Evolutionary conservation across 495 filamentous ascomycete genomes (phyloP).

Genomic region (Cladorrhinum samala): DNA sequence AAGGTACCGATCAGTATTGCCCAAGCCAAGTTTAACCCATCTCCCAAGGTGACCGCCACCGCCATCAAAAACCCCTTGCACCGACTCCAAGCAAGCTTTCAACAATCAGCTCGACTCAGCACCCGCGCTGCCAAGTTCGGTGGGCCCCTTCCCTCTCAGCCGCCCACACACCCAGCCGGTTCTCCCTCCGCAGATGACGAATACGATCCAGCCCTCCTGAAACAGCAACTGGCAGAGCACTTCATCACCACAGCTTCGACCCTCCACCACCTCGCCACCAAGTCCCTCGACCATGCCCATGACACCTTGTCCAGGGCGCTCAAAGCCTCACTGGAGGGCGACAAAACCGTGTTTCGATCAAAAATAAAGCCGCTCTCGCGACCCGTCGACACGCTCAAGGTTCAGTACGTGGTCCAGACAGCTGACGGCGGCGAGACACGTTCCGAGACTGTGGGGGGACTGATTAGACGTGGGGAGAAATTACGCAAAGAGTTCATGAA

Average conservation of each 20-base stretch:
- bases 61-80: too few relatives aligned
- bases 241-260: background rate
- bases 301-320: background rate
- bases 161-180: background rate
- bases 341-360: background rate
- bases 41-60: too few relatives aligned
- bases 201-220: background rate
- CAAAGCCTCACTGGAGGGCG: background rate
- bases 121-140: too few relatives aligned
- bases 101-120: too few relatives aligned
- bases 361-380: background rate
- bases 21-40: too few relatives aligned
- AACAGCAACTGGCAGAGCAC: background rate
- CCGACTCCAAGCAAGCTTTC: too few relatives aligned
- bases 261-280: background rate
- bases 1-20: too few relatives aligned
- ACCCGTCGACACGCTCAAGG: background rate
- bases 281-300: background rate
- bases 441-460: background rate
- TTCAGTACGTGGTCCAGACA: background rate
- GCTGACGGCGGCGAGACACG: background rate
- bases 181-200: background rate
- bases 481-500: background rate
- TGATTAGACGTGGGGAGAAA: background rate
- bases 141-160: too few relatives aligned